These are phyloP conservation scores for Arachnomyces sp. DNA, from an alignment of 2,329 filamentous ascomycete genomes.

Conservation along the genomic window DNA sequence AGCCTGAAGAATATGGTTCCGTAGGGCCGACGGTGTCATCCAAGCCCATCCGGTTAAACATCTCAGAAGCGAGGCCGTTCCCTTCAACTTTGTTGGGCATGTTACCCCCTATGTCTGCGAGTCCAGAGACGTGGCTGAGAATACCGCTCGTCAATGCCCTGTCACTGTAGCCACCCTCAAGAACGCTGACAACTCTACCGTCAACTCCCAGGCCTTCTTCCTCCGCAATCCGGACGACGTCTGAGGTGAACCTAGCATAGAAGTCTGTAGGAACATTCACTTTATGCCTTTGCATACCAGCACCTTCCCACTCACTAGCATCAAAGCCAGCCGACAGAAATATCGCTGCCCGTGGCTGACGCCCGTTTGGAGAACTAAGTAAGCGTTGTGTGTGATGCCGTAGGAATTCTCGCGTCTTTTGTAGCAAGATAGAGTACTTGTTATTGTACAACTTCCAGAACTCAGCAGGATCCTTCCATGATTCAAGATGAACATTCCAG, in stretches of 20 bases:
- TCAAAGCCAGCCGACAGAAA: constrained; percentile 96
- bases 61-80: constrained; percentile 51
- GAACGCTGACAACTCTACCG: constrained; percentile 81
- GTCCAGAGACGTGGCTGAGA: constrained; percentile 79
- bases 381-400: constrained; percentile 62
- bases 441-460: constrained; percentile 85
- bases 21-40: constrained; percentile 8
- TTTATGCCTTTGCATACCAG: constrained; percentile 89
- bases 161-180: constrained; percentile 95
- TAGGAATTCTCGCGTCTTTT: constrained; percentile 76
- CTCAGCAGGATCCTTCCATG: constrained; percentile 73
- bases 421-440: constrained; percentile 67
- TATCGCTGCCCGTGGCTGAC: constrained; percentile 71
- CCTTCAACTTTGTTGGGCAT: constrained; percentile 25
- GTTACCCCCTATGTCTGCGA: constrained; percentile 49
- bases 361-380: constrained; percentile 45
- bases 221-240: constrained; percentile 72
- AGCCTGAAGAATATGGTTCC: constrained; percentile 7
- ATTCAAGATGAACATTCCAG: constrained; percentile 91
- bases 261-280: constrained; percentile 96
- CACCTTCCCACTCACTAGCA: constrained; percentile 87
- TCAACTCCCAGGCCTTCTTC: constrained; percentile 72
- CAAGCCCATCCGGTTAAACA: constrained; percentile 40
- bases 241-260: constrained; percentile 82
- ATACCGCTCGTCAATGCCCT: constrained; percentile 81